Conservation (phyloP, 1,139 yeast species). For the Meyerozyma carpophila region DNA sequence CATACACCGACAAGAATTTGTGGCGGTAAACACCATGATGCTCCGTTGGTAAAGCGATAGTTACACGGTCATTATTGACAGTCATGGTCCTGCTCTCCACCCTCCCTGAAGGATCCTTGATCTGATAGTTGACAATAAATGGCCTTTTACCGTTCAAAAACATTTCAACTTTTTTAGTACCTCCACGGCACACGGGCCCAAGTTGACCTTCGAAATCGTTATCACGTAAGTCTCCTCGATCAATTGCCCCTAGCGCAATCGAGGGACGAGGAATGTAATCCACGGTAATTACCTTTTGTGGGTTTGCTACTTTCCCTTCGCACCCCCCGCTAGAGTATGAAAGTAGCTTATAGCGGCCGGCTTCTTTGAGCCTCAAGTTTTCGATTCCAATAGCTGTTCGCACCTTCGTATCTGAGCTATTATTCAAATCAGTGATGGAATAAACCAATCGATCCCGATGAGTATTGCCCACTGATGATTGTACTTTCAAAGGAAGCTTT, state of each 20-base stretch:
- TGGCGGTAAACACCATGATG: slow-evolving; percentile 58
- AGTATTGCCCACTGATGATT: slow-evolving; percentile 25
- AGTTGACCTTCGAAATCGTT: slow-evolving; percentile 8
- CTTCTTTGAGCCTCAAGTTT: slow-evolving; percentile 42
- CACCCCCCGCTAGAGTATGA: slow-evolving; percentile 65
- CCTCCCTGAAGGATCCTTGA: slow-evolving; percentile 55
- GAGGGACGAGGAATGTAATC: slow-evolving; percentile 55
- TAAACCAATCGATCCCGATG: slow-evolving; percentile 23
- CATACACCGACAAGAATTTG: slow-evolving; percentile 58
- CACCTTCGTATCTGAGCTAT: slow-evolving; percentile 19
- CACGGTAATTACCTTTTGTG: slow-evolving; percentile 34
- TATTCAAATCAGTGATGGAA: slow-evolving; percentile 14
- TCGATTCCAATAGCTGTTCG: slow-evolving; percentile 26
- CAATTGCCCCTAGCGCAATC: slow-evolving; percentile 16
- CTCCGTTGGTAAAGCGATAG: slow-evolving; percentile 29
- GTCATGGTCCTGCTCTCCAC: slow-evolving; percentile 30
- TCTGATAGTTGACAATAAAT: slow-evolving; percentile 63
- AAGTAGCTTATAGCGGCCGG: slow-evolving; percentile 60
- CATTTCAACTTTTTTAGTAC: slow-evolving; percentile 20
- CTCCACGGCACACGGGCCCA: slow-evolving; percentile 30
- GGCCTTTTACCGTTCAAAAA: slow-evolving; percentile 60
- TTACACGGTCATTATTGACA: slow-evolving; percentile 20
- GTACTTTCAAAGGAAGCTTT: slow-evolving; percentile 50
- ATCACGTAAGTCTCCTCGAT: slow-evolving; percentile 5
- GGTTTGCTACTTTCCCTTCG: slow-evolving; percentile 46